Base-by-base conservation (phyloP, 2,329 filamentous ascomycete species). In the Apiospora saccharicola region DNA sequence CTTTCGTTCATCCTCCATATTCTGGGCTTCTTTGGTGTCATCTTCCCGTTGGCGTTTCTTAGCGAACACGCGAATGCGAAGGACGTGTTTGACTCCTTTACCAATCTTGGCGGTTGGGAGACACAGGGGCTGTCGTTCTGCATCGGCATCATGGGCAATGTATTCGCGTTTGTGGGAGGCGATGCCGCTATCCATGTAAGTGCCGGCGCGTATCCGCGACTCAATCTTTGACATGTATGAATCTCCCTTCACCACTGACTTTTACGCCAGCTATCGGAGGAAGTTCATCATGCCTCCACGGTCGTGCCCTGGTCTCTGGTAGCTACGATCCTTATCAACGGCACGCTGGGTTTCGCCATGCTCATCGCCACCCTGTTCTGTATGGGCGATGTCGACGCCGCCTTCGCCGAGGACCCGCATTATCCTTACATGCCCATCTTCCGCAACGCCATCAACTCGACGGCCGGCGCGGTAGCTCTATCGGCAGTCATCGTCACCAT, bases 391-490 rank as follows among this genome's bases (percentile, higher is more conserved):
- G 79, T 88, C 14, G 81, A 85, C 14, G 77, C 76, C 0, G 83
- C 86, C 0, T 78, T 88, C 3, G 78, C 79, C 0, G 84, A 83
- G 0, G 82, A 82, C 0, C 88, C 87, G 0, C 85, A 84, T 0
- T 89, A 88, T 68, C 89, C 90, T 0, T 90, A 90, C 74, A 90
- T 92, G 76, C 83, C 89, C 69, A 85, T 90, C 30, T 90, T 90
- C 72, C 83, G 83, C 73, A 84, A 88, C 47, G 85, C 85, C 1
- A 87, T 87, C 1, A 80, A 83, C 1, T 86, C 84, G 24, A 78
- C 83, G 2, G 84, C 83, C 1, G 88, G 85, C 0, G 85, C 87
- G 0, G 84, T 85, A 1, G 83, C 85, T 78, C 82, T 5, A 83
- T 90, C 24, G 79, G 89, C 3, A 82, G 19, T 49, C 19, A 49